These are phyloP conservation scores for Myxozyma neotropica DNA, from an alignment of 805 yeast species.

Conservation along the genomic window DNA sequence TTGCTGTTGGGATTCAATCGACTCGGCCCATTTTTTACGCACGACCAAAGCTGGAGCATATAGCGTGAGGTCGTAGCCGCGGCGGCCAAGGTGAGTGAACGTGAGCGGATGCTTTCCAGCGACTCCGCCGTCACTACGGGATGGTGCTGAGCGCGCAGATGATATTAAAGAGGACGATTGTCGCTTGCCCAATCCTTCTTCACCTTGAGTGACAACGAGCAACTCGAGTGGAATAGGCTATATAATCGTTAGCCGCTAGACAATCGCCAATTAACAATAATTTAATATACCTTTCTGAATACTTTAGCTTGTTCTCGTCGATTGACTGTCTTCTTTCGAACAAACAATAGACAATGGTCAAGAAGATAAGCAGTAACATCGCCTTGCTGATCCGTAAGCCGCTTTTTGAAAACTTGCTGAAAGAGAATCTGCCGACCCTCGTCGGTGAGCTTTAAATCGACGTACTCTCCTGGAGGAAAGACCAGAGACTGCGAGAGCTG, in stretches of 20 bases:
- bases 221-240: slow-evolving; percentile 45
- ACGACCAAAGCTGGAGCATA: slow-evolving; percentile 51
- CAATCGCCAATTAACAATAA: too few species aligned
- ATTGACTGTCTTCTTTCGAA: slow-evolving; percentile 80
- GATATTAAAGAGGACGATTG: slow-evolving; percentile 40
- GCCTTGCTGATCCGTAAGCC: slow-evolving; percentile 64
- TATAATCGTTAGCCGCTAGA: too few species aligned
- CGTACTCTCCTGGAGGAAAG: slow-evolving; percentile 78
- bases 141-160: slow-evolving; percentile 36
- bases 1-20: slow-evolving; percentile 76
- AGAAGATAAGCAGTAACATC: slow-evolving; percentile 83
- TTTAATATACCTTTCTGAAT: slow-evolving; percentile 58
- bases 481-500: slow-evolving; percentile 82
- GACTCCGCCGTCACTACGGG: slow-evolving; percentile 17
- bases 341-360: slow-evolving; percentile 85
- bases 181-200: slow-evolving; percentile 58
- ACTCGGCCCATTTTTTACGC: slow-evolving; percentile 78
- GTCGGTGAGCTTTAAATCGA: slow-evolving; percentile 79
- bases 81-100: slow-evolving; percentile 54
- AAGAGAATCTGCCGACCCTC: slow-evolving; percentile 78
- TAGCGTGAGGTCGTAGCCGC: slow-evolving; percentile 50
- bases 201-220: slow-evolving; percentile 58
- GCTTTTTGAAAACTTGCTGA: slow-evolving; percentile 74
- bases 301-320: slow-evolving; percentile 91
- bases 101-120: slow-evolving; percentile 48